phyloP scores from a whole-genome alignment of 179 eudicot species.

The Dionaea muscipula region DNA sequence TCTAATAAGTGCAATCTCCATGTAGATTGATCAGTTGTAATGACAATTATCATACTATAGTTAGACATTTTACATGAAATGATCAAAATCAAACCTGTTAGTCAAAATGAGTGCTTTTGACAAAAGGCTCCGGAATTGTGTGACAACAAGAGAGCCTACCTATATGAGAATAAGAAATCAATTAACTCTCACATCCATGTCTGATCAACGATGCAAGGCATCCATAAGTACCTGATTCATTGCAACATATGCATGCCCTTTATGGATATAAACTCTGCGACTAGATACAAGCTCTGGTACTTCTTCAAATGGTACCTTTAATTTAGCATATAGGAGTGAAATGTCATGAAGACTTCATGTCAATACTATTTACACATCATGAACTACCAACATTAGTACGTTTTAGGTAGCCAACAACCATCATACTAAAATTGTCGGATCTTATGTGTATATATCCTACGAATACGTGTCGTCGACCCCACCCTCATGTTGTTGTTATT shows the following conservation, averaged over 20 bases:
- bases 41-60: background rate
- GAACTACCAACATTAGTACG: too few relatives aligned
- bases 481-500: too few relatives aligned
- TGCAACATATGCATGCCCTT: slow-evolving; percentile 86
- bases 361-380: too few relatives aligned
- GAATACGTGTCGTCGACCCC: too few relatives aligned
- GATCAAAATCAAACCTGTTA: slow-evolving; percentile 48
- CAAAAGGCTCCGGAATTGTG: slow-evolving; percentile 75
- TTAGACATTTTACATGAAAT: background rate
- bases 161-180: slow-evolving; percentile 13
- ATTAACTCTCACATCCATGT: background rate
- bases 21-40: background rate
- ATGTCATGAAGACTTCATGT: background rate
- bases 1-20: background rate
- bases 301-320: slow-evolving; percentile 92
- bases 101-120: slow-evolving; percentile 84
- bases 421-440: too few relatives aligned
- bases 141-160: slow-evolving; percentile 70
- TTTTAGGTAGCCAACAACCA: too few relatives aligned
- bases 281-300: slow-evolving; percentile 86
- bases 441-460: too few relatives aligned
- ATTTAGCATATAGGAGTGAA: slow-evolving; percentile 11
- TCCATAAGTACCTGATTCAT: slow-evolving; percentile 56
- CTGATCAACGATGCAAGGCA: background rate
- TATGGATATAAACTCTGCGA: slow-evolving; percentile 65